phyloP scores from a whole-genome alignment of 106 monocot genomes.

The Dactylorhiza incarnata region DNA sequence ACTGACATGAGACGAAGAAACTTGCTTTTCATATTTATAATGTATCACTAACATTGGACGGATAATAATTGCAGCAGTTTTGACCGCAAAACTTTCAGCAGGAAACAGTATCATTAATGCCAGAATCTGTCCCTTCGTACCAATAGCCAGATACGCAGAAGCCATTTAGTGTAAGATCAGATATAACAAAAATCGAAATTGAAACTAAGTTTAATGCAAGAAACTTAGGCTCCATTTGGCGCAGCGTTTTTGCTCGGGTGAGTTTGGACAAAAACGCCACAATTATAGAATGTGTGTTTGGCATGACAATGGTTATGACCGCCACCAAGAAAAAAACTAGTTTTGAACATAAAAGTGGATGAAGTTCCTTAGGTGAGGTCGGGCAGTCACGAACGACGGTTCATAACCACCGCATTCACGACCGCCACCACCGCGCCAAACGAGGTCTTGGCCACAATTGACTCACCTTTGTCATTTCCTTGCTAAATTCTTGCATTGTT shows the following conservation, averaged over 20 bases:
- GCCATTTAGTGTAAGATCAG: neutral
- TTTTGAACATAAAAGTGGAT: too few relatives aligned
- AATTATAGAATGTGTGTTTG: too few relatives aligned
- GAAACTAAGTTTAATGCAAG: neutral
- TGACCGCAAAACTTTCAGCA: neutral
- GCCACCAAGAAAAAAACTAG: too few relatives aligned
- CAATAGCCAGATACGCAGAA: neutral
- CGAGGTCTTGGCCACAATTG: neutral
- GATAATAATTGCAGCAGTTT: neutral
- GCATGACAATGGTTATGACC: too few relatives aligned
- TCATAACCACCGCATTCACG: too few relatives aligned
- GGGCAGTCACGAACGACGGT: too few relatives aligned
- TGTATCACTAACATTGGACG: neutral
- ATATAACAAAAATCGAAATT: neutral
- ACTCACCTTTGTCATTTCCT: constrained; percentile 96
- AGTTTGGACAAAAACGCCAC: too few relatives aligned
- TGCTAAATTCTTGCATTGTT: constrained; percentile 94
- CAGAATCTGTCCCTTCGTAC: neutral
- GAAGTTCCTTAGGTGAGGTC: too few relatives aligned
- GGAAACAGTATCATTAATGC: neutral
- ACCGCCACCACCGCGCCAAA: too few relatives aligned
- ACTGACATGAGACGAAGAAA: neutral
- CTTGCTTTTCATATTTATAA: neutral
- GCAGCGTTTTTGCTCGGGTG: constrained; percentile 12
- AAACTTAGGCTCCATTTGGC: neutral